These are phyloP conservation scores for Gossypium arboreum DNA, from an alignment of 345 rosid species.

Conservation along the genomic window DNA sequence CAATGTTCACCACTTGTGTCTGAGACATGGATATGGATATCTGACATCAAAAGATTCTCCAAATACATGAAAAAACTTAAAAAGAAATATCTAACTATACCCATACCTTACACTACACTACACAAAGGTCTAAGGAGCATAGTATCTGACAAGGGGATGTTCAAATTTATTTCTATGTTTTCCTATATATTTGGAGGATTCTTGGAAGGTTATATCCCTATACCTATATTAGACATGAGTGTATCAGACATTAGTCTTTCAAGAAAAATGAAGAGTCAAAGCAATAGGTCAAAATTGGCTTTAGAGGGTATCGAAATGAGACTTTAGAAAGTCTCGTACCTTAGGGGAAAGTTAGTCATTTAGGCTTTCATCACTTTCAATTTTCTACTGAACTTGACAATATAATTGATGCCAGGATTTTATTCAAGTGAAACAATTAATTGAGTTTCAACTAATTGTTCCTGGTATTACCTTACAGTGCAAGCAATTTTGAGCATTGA, in stretches of 20 bases:
- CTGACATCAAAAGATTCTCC: not conserved
- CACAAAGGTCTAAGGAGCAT: not conserved
- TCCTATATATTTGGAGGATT: too few species aligned
- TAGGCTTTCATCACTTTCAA: not conserved
- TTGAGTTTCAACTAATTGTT: constrained; percentile 1
- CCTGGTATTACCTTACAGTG: constrained; percentile 75
- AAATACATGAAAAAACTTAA: not conserved
- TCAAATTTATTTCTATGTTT: too few species aligned
- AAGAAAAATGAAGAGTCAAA: too few species aligned
- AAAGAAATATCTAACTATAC: not conserved
- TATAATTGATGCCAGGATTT: not conserved
- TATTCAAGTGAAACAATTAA: not conserved
- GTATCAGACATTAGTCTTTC: too few species aligned
- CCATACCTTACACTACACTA: not conserved
- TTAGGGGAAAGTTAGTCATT: not conserved
- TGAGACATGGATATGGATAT: not conserved
- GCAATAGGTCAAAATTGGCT: not conserved
- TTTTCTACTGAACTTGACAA: not conserved
- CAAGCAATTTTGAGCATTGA: constrained; percentile 90
- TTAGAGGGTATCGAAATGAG: not conserved
- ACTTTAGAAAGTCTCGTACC: not conserved
- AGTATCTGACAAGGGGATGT: too few species aligned
- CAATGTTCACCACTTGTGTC: not conserved
- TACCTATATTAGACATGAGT: too few species aligned
- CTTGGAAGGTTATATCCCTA: too few species aligned